A percentile compares a stretch with the other conserved stretches of the same genome.
Conservation (phyloP, 345 rosid genomes). For the Populus nigra region DNA sequence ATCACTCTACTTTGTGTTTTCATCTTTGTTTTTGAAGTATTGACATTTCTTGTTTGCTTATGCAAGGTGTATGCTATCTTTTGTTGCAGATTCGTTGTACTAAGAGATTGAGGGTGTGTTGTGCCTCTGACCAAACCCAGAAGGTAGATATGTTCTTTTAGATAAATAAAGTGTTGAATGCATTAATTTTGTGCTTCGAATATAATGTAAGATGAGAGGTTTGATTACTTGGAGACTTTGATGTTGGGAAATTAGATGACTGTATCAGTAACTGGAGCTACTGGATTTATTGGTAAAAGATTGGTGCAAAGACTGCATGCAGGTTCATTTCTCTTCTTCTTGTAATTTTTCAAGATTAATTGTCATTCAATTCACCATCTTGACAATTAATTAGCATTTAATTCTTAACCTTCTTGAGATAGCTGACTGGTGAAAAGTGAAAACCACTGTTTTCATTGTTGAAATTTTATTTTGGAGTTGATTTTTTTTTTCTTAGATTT, state of each 20-base stretch:
- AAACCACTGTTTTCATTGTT: neutral
- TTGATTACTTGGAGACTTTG: constrained; percentile 14
- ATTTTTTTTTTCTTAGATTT: neutral
- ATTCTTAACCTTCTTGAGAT: neutral
- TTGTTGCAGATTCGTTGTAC: constrained; percentile 34
- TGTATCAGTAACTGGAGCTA: constrained; percentile 88
- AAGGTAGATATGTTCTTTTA: constrained; percentile 36
- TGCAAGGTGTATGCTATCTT: neutral
- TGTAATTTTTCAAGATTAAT: neutral
- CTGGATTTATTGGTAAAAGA: constrained; percentile 84
- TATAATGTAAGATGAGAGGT: neutral
- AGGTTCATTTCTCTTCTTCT: constrained; percentile 46
- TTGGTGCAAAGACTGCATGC: constrained; percentile 75
- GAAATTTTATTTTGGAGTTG: neutral
- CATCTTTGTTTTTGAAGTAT: neutral
- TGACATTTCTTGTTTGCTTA: neutral
- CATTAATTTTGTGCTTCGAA: neutral
- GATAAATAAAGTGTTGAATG: neutral
- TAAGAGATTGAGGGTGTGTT: constrained; percentile 39
- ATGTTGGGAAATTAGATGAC: constrained; percentile 60
- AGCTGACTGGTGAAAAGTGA: neutral
- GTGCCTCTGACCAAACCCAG: constrained; percentile 45
- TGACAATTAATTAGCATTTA: neutral
- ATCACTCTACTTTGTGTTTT: neutral
- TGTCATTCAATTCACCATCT: neutral